phyloP scores from a whole-genome alignment of 148 eudicot species.

The Rhododendron ferrugineum region DNA sequence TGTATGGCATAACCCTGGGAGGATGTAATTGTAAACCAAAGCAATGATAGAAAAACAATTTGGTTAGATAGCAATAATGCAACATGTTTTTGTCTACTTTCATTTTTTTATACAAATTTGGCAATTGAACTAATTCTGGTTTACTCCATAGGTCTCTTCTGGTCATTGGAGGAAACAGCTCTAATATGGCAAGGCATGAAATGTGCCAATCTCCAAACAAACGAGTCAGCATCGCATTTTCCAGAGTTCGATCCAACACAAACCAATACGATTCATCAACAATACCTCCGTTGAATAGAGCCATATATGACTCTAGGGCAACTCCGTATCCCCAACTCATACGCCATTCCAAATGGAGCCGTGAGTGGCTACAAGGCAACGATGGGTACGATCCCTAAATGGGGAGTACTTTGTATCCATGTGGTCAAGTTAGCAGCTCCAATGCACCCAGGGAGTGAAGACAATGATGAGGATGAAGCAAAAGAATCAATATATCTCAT shows the following conservation, averaged over 20 bases:
- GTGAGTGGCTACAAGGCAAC: constrained; percentile 24
- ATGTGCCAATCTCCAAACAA: constrained; percentile 76
- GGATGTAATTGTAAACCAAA: background rate
- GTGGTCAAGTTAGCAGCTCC: constrained; percentile 60
- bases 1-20: background rate
- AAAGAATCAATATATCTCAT: constrained; percentile 49
- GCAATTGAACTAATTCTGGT: background rate
- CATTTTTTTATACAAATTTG: background rate
- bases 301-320: constrained; percentile 79
- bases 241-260: constrained; percentile 51
- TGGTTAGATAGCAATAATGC: background rate
- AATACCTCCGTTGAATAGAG: constrained; percentile 31
- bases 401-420: constrained; percentile 56
- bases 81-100: background rate
- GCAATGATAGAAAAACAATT: too few relatives aligned
- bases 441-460: constrained; percentile 30
- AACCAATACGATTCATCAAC: constrained; percentile 25
- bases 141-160: constrained; percentile 58
- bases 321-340: constrained; percentile 45
- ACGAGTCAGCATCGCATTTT: constrained; percentile 70
- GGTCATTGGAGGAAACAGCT: constrained; percentile 61
- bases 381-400: constrained; percentile 46
- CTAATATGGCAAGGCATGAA: constrained; percentile 74
- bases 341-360: constrained; percentile 32
- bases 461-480: background rate